Evolutionary conservation across 2,329 filamentous ascomycete genomes (phyloP), one percentile per base, ranked within the genome.

Genomic region (Berkeleyomyces basicola): DNA sequence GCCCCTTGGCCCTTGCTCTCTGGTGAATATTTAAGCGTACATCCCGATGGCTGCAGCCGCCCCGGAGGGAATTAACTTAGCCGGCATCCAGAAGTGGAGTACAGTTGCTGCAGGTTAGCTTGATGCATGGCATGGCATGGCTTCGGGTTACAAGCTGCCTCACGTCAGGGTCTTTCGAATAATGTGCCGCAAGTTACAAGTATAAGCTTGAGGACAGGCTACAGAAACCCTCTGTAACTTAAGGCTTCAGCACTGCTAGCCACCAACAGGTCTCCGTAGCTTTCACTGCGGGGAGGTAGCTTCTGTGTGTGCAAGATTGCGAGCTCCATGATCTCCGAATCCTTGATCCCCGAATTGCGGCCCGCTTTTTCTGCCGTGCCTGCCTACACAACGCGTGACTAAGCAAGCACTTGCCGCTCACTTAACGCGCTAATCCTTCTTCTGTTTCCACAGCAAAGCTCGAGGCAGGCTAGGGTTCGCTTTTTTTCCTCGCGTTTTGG

Each of bases 401-500:
- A 55, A 55, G 49, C 49, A 11, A 37, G n/a, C 3, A 55, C 37
- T 16, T 46, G 43, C 43, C 43, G 43, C 5, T 46, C 43, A 39
- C 31, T 55, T 55, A 55, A 55, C 49, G 49, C 49, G 49, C 49
- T 14, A 46, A 46, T 46, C 43, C 43, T 46, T 11, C 16, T 39
- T n/a, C 31, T 55, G 49, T 55, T 55, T 37, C 49, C 4, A 7
- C 49, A 53, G 49, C 31, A 37, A 14, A 31, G 49, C 49, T 55
- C 11, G 31, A 55, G 43, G 43, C 43, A 37, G 49, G 49, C 33
- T 55, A 55, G 49, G 49, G 49, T 55, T 55, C 14, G 5, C 57
- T 43, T 40, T 33, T 42, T 16, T 43, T 40, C 69, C 67, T 67
- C 61, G 59, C 58, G 49, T 63, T 63, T 55, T 55, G 31, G 10